Base-by-base conservation (phyloP, 495 filamentous ascomycete species). In the Penicillium lividum region DNA sequence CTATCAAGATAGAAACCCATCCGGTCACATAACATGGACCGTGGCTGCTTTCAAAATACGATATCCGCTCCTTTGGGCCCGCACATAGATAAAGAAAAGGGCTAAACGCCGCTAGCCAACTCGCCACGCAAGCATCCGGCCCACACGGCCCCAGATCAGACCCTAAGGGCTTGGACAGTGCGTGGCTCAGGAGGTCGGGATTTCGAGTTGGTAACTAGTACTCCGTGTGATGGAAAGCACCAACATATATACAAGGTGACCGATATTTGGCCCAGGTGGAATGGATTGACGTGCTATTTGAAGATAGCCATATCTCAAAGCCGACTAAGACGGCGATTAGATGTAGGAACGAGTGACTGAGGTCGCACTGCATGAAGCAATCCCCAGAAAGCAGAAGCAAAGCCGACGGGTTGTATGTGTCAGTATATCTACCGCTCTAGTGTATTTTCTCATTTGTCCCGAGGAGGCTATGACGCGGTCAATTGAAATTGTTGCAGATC, bases 401-500 rank as follows among this genome's bases (percentile, higher is more conserved):
- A 27, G 16, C 18, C 43, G 18, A 46, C 43, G 43, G 4, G 18
- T 43, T 5, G 16, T 44, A 10, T 0, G 42, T 18, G 4, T 16
- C 38, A 7, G 38, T 15, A 13, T 47, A 27, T 47, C 45, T 53
- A 53, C 57, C 33, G 5, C 47, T 42, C 28, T 40, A 51, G 44
- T 51, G 45, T 51, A 36, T 29, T 53, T 22, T 18, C 27, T 10
- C 29, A 13, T 1, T 8, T 45, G 42, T 22, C 42, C 43, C 43
- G 18, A 25, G 43, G 43, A 46, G 43, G 8, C 25, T 27, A 66
- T 66, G 64, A 66, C 60, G 64, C 57, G 64, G 64, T 55, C 15
- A 48, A 49, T 30, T 60, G 58, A 63, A 58, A 66, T 66, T 63
- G 36, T 57, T 52, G 60, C 53, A 36, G 61, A 66, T 66, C 58